Base-by-base conservation (phyloP, 768 basidiomycete species). In the Myochromella boudieri region DNA sequence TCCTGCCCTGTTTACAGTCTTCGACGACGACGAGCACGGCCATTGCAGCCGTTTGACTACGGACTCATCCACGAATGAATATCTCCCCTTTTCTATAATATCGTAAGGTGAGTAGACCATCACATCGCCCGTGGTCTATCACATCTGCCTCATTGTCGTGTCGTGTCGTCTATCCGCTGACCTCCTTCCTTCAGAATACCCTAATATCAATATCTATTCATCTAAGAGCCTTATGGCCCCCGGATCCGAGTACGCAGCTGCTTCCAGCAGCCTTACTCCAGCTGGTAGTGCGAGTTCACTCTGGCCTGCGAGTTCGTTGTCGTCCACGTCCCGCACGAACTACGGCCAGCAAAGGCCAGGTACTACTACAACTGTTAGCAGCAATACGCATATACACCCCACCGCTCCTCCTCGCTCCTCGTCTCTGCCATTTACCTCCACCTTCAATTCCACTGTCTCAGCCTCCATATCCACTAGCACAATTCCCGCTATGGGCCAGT, bases 401-500 rank as follows among this genome's bases (percentile, higher is more conserved):
- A 48, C 51, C n/a, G 53, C 49, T 17, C 46, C 60, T 21, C 44
- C 49, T 18, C 56, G 53, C 14, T 44, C 58, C 20, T 22, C 61
- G 17, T 49, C 59, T 15, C 48, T 56, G 31, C 52, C 61, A 15
- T 48, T 48, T n/a, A n/a, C n/a, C 44, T 48, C 48, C 20, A 32
- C 29, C n/a, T n/a, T n/a, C n/a, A n/a, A n/a, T n/a, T n/a, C n/a
- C n/a, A n/a, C n/a, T n/a, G n/a, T n/a, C n/a, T n/a, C n/a, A n/a
- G n/a, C n/a, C n/a, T n/a, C n/a, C n/a, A n/a, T n/a, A n/a, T n/a
- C n/a, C n/a, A n/a, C n/a, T n/a, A n/a, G n/a, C n/a, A n/a, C n/a
- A n/a, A n/a, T n/a, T n/a, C n/a, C n/a, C 18, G 42, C 37, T 36
- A 76, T 75, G 74, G 75, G 74, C 41, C 69, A 74, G 56, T 55